Evolutionary conservation across 495 filamentous ascomycete genomes (phyloP).

Genomic region (Penicillium flavigenum): DNA sequence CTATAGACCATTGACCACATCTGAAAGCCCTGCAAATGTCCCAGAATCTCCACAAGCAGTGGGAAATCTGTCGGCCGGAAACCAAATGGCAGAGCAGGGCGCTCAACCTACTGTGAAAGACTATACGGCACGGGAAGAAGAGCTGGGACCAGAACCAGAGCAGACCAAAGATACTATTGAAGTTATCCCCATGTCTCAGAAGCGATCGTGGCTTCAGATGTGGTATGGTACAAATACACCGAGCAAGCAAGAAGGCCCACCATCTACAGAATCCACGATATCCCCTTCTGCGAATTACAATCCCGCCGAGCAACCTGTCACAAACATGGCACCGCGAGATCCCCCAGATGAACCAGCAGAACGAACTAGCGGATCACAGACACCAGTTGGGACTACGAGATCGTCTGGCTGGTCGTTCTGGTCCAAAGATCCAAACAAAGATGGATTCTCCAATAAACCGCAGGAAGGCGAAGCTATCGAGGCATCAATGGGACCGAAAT

Average conservation of each 20-base stretch:
- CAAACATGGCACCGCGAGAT: constrained; percentile 24
- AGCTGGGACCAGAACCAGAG: constrained; percentile 15
- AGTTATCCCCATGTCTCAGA: constrained; percentile 27
- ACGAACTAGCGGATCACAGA: constrained; percentile 37
- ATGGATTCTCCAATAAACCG: constrained; percentile 31
- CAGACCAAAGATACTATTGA: constrained; percentile 24
- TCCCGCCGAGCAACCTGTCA: constrained; percentile 21
- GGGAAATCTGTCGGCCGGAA: constrained; percentile 20
- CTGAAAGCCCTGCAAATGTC: constrained; percentile 9
- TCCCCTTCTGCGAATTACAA: constrained; percentile 10
- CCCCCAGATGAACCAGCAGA: constrained; percentile 23
- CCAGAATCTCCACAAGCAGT: constrained; percentile 19
- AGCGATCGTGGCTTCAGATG: constrained; percentile 51
- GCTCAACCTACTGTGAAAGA: constrained; percentile 22
- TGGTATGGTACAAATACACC: constrained; percentile 40
- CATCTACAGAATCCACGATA: constrained; percentile 26
- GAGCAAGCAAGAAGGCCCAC: constrained; percentile 31
- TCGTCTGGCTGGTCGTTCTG: constrained; percentile 85
- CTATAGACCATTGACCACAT: constrained; percentile 29
- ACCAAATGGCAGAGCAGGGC: constrained; percentile 22
- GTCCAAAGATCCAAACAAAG: constrained; percentile 63
- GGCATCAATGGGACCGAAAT: constrained; percentile 59
- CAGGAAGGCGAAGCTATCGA: constrained; percentile 58
- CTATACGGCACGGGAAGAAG: constrained; percentile 14
- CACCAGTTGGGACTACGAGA: constrained; percentile 39